phyloP scores from a whole-genome alignment of 1,284 basidiomycete genomes.

The Naganishia cerealis region DNA sequence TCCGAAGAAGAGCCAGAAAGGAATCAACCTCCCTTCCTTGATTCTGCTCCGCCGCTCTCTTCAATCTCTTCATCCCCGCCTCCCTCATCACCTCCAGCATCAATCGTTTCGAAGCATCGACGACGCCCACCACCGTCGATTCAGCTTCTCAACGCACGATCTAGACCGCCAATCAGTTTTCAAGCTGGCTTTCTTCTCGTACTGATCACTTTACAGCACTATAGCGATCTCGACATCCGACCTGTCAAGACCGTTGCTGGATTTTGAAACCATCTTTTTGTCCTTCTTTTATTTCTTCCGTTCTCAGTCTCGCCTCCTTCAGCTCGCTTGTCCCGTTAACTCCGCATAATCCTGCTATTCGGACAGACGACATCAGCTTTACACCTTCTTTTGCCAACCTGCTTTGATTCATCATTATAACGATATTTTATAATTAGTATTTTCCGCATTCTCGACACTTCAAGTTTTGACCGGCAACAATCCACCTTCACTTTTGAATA shows the following conservation, averaged over 20 bases:
- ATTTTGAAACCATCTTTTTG: slow-evolving; percentile 26
- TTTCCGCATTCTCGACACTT: slow-evolving; percentile 5
- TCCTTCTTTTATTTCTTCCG: slow-evolving; percentile 15
- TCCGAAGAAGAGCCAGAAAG: slow-evolving; percentile 24
- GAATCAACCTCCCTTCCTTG: slow-evolving; percentile 11
- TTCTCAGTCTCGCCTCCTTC: slow-evolving; percentile 5
- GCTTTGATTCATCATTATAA: slow-evolving; percentile 22
- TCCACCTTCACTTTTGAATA: slow-evolving; percentile 9
- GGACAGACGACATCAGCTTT: slow-evolving; percentile 12
- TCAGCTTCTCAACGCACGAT: background rate
- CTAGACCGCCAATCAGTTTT: background rate
- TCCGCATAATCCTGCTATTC: slow-evolving; percentile 3
- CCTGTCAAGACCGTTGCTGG: slow-evolving; percentile 28
- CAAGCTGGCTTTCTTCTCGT: slow-evolving; percentile 22
- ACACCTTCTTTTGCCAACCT: slow-evolving; percentile 22
- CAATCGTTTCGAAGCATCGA: slow-evolving; percentile 7
- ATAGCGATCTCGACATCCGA: slow-evolving; percentile 31
- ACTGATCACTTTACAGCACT: slow-evolving; percentile 26
- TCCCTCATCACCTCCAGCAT: slow-evolving; percentile 3
- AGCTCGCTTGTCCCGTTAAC: slow-evolving; percentile 3
- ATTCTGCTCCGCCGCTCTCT: slow-evolving; percentile 20
- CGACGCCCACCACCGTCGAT: slow-evolving; percentile 24
- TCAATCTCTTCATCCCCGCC: background rate
- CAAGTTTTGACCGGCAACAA: slow-evolving; percentile 13
- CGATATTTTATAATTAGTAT: slow-evolving; percentile 28